phyloP scores from a whole-genome alignment of 768 basidiomycete species.

The Russula dissimulans region DNA sequence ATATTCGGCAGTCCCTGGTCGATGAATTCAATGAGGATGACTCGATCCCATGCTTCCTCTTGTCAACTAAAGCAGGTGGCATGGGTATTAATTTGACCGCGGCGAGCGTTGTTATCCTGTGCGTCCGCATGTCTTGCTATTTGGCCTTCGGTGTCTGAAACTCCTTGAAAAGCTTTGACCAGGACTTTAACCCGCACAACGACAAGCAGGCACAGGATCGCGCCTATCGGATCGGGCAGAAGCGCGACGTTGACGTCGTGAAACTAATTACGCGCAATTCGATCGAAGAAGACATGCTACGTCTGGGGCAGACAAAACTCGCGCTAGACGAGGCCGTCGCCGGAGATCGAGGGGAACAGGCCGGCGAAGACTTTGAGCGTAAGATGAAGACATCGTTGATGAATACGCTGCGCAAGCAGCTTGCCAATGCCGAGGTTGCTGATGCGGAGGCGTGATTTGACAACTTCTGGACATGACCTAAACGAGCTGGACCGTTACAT shows the following conservation, averaged over 20 bases:
- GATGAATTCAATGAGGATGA: constrained; percentile 91
- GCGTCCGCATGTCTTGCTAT: constrained; percentile 22
- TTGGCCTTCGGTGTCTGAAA: constrained; percentile 9
- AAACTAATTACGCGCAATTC: constrained; percentile 87
- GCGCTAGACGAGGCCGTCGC: constrained; percentile 92
- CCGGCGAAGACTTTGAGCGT: constrained; percentile 45
- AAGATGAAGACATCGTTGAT: constrained; percentile 84
- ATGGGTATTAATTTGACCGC: constrained; percentile 97
- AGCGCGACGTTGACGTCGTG: constrained; percentile 87
- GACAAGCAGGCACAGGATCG: constrained; percentile 97
- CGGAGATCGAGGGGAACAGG: constrained; percentile 53
- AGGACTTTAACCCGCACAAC: constrained; percentile 97
- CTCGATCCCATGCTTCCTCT: constrained; percentile 77
- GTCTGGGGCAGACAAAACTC: constrained; percentile 81
- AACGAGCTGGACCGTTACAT: background rate
- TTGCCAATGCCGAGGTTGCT: constrained; percentile 1
- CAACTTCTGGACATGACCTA: background rate
- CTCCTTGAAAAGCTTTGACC: constrained; percentile 62
- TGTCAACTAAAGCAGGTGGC: constrained; percentile 88
- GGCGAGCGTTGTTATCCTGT: constrained; percentile 93
- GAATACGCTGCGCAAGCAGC: constrained; percentile 73
- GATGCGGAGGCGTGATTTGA: background rate
- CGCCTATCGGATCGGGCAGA: constrained; percentile 94
- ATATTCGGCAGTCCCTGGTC: constrained; percentile 85
- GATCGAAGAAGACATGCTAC: constrained; percentile 95